A percentile compares a stretch with the other conserved stretches of the same genome.
These are phyloP conservation scores for Theobroma cacao DNA, from an alignment of 345 rosid species.

Conservation along the genomic window DNA sequence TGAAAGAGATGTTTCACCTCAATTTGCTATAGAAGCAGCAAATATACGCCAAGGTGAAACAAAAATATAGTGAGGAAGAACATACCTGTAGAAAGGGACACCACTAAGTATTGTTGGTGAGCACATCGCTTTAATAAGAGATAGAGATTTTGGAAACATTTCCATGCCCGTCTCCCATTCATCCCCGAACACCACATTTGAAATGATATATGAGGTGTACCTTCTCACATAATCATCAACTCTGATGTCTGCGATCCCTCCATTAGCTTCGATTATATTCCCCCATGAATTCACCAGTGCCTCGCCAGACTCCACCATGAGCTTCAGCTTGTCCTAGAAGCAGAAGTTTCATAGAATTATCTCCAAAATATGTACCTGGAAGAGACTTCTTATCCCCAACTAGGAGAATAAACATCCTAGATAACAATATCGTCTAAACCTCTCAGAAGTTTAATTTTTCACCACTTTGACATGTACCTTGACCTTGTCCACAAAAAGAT, in stretches of 20 bases:
- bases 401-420: background rate
- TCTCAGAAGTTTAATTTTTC: background rate
- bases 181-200: constrained; percentile 6
- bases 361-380: background rate
- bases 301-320: constrained; percentile 8
- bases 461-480: background rate
- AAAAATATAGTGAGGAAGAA: background rate
- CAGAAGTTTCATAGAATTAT: background rate
- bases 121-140: background rate
- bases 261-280: background rate
- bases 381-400: background rate
- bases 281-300: constrained; percentile 13
- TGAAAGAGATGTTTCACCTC: background rate
- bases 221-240: constrained; percentile 19
- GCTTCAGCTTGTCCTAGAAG: constrained; percentile 10
- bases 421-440: background rate
- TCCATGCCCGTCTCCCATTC: constrained; percentile 9
- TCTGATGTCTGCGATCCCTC: constrained; percentile 10
- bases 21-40: background rate
- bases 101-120: constrained; percentile 1
- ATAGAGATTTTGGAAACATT: background rate
- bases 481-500: constrained; percentile 7
- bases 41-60: background rate
- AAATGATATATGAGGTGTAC: constrained; percentile 11
- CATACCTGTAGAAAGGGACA: background rate